A percentile compares a stretch with the other conserved stretches of the same genome.
These are phyloP conservation scores for Leccinum laetum DNA, from an alignment of 1,284 basidiomycete genomes.

Conservation along the genomic window DNA sequence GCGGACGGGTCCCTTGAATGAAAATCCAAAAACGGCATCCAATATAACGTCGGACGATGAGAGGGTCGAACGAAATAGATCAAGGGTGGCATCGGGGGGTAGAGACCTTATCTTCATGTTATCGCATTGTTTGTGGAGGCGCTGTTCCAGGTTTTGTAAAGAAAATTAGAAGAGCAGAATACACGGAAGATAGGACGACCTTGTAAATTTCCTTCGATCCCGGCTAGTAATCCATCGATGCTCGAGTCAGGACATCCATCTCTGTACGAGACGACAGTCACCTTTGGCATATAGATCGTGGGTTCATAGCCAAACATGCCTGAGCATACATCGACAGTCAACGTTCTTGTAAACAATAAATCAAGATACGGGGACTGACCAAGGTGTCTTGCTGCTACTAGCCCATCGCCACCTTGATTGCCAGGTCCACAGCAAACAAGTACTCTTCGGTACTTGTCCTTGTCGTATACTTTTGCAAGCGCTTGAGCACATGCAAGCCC, in stretches of 20 bases:
- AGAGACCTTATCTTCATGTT: slow-evolving; percentile 84
- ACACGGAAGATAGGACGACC: slow-evolving; percentile 34
- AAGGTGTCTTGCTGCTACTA: slow-evolving; percentile 95
- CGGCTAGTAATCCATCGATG: slow-evolving; percentile 45
- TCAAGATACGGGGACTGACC: slow-evolving; percentile 42
- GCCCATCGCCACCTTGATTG: slow-evolving; percentile 96
- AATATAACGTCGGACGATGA: slow-evolving; percentile 80
- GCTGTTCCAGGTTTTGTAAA: slow-evolving; percentile 37
- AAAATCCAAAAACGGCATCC: slow-evolving; percentile 98
- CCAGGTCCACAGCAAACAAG: slow-evolving; percentile 97
- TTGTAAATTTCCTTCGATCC: slow-evolving; percentile 90
- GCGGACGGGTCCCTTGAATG: slow-evolving; percentile 88
- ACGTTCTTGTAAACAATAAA: background rate
- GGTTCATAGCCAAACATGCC: slow-evolving; percentile 90
- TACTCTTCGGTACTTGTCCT: slow-evolving; percentile 67
- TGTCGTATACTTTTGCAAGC: slow-evolving; percentile 75
- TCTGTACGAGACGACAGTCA: slow-evolving; percentile 30
- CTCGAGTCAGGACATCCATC: slow-evolving; percentile 1
- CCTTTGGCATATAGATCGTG: slow-evolving; percentile 91
- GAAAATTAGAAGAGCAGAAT: background rate
- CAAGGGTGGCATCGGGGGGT: slow-evolving; percentile 47
- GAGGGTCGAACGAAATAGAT: slow-evolving; percentile 56
- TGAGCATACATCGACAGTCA: slow-evolving; percentile 28
- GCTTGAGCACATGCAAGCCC: slow-evolving; percentile 95
- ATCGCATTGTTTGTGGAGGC: slow-evolving; percentile 83